Percentiles rank a stretch among this genome's conserved stretches.
Evolutionary conservation across 169 alveolate genomes (phyloP).

Genomic region (Plasmodium vivax): DNA sequence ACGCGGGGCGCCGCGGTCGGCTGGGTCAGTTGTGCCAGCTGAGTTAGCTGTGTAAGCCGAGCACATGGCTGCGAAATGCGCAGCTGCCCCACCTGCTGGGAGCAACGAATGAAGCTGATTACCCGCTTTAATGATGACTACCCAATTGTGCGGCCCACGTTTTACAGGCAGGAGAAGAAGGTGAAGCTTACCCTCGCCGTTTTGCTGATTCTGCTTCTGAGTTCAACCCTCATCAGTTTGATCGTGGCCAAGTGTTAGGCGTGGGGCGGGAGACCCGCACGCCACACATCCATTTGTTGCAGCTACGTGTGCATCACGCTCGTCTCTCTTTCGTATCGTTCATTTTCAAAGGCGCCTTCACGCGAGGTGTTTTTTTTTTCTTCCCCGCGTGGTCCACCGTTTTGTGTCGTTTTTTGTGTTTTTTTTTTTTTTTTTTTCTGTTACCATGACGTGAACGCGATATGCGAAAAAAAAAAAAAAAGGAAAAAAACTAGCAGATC

Average conservation of each 20-base stretch:
- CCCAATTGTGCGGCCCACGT: not conserved
- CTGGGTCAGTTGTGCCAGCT: not conserved
- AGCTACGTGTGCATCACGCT: not conserved
- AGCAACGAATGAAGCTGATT: not conserved
- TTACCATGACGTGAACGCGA: not conserved
- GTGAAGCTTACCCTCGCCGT: not conserved
- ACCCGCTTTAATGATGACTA: not conserved
- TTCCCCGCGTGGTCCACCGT: not conserved
- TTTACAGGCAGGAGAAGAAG: constrained; percentile 14
- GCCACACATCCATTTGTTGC: not conserved
- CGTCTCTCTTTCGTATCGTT: not conserved
- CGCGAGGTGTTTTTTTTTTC: not conserved
- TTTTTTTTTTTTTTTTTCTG: not conserved
- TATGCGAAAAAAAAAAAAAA: not conserved
- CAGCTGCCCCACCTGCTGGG: not conserved
- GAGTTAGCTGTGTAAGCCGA: no score
- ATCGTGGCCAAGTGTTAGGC: constrained; percentile 27
- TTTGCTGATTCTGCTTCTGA: constrained; percentile 1
- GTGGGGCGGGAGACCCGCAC: not conserved
- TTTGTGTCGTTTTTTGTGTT: not conserved
- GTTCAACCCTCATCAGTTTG: not conserved
- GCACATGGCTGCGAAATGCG: not conserved
- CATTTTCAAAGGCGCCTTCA: not conserved
- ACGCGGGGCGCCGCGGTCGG: not conserved
- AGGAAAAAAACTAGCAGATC: not conserved